These are phyloP conservation scores for Leptodermis oblonga DNA, from an alignment of 257 asterid genomes.

Conservation along the genomic window DNA sequence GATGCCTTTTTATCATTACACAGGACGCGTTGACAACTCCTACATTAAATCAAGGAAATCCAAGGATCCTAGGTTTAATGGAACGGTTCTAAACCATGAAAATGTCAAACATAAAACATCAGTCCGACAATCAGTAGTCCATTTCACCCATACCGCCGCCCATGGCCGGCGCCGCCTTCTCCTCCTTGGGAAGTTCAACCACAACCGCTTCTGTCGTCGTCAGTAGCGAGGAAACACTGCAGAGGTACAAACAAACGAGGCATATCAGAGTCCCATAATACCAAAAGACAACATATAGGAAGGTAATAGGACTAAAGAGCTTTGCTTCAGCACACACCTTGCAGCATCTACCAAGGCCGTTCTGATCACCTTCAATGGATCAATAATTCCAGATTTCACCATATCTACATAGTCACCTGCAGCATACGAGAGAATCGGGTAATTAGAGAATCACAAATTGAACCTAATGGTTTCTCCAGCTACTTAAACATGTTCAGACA, in stretches of 20 bases:
- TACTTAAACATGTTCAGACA: neutral
- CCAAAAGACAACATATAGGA: neutral
- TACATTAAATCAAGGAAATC: neutral
- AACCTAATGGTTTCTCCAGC: neutral
- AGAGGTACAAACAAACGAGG: slow-evolving; percentile 1
- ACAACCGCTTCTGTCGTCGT: slow-evolving; percentile 91
- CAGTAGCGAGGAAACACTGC: slow-evolving; percentile 82
- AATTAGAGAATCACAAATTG: neutral
- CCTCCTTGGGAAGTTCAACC: slow-evolving; percentile 74
- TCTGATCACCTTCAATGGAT: slow-evolving; percentile 84
- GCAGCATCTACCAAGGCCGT: slow-evolving; percentile 97
- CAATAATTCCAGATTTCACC: slow-evolving; percentile 86
- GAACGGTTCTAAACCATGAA: slow-evolving; percentile 5
- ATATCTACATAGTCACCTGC: slow-evolving; percentile 89
- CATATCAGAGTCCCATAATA: neutral
- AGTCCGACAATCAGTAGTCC: slow-evolving; percentile 45
- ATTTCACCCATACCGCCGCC: slow-evolving; percentile 84
- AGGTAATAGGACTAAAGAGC: neutral
- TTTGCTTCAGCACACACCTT: slow-evolving; percentile 36
- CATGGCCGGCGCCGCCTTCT: slow-evolving; percentile 58
- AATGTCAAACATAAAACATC: neutral
- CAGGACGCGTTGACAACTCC: slow-evolving; percentile 1
- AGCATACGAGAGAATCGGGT: neutral
- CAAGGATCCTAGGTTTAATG: slow-evolving; percentile 7
- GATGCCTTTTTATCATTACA: slow-evolving; percentile 13